Evolutionary conservation across 202 grass and related monocot species (phyloP).

Genomic region (Brachypodium distachyon): DNA sequence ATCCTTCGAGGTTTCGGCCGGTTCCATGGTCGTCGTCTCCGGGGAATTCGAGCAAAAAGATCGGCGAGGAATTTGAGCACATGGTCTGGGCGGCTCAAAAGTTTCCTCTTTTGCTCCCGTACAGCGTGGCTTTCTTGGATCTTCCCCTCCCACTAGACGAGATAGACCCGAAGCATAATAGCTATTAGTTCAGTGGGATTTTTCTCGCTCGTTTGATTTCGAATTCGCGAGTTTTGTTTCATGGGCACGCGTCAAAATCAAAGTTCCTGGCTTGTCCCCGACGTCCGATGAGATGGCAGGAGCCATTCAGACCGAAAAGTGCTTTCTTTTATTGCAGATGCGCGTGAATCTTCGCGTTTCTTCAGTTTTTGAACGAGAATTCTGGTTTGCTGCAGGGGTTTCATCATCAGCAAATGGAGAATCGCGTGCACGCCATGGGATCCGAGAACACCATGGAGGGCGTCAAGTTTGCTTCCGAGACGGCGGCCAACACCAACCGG

Average conservation of each 20-base stretch:
- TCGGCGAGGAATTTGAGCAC: not conserved
- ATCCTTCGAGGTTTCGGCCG: not conserved
- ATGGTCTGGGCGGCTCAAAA: not conserved
- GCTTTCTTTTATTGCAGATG: not conserved
- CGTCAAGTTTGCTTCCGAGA: conserved; percentile 32
- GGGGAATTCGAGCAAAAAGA: not conserved
- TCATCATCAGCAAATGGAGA: conserved; percentile 33
- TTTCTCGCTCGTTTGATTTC: not conserved
- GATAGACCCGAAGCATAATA: not conserved
- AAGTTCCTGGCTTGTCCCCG: not conserved
- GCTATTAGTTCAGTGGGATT: not conserved
- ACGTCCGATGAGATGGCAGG: not conserved
- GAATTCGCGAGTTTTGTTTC: not conserved
- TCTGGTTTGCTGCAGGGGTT: not conserved
- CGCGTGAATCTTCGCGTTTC: not conserved
- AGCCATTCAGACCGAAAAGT: conserved; percentile 3
- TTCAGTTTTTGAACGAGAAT: conserved; percentile 5
- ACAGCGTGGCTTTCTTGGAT: not conserved
- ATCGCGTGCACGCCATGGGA: conserved; percentile 7
- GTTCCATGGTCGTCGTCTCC: not conserved
- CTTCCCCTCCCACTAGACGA: not conserved
- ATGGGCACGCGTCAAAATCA: not conserved
- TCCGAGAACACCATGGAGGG: conserved; percentile 46
- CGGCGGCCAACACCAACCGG: conserved; percentile 27
- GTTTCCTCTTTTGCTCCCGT: not conserved